Evolutionary conservation across 2,329 filamentous ascomycete species (phyloP).

Genomic region (Trichophyton simii): DNA sequence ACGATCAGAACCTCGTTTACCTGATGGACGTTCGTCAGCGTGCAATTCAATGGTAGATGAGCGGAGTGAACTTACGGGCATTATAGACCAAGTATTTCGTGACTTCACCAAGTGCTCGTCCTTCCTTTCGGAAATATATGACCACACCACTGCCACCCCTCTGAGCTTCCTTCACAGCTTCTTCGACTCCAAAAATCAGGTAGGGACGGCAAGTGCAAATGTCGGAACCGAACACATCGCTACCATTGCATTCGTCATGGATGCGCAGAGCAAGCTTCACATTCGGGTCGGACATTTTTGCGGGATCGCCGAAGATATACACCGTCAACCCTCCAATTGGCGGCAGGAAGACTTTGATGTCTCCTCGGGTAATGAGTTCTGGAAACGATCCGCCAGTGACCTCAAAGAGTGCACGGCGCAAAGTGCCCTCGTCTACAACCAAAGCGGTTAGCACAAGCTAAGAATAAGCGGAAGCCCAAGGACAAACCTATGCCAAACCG

Average conservation of each 20-base stretch:
- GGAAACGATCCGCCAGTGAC: constrained; percentile 94
- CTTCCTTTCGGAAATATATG: constrained; percentile 98
- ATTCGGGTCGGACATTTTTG: constrained; percentile 81
- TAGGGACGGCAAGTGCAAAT: constrained; percentile 92
- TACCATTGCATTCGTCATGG: constrained; percentile 85
- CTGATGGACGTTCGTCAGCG: constrained; percentile 24
- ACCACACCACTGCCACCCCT: constrained; percentile 87
- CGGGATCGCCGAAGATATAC: constrained; percentile 91
- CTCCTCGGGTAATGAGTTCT: constrained; percentile 84
- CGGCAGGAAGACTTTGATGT: constrained; percentile 91
- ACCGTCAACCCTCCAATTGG: constrained; percentile 93
- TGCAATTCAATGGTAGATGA: not conserved
- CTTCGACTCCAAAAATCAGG: constrained; percentile 90
- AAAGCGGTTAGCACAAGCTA: not conserved
- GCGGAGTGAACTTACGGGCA: constrained; percentile 31
- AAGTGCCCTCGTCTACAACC: constrained; percentile 60
- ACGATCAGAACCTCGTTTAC: constrained; percentile 22
- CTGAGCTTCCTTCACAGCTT: constrained; percentile 94
- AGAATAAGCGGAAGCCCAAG: not conserved
- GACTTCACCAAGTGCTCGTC: constrained; percentile 84
- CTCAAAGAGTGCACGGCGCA: constrained; percentile 81
- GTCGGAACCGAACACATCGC: constrained; percentile 93
- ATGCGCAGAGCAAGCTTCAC: constrained; percentile 71
- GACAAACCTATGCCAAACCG: constrained; percentile 71
- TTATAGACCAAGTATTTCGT: constrained; percentile 68